Conservation (phyloP, 179 eudicot species). For the Actinidia arguta region DNA sequence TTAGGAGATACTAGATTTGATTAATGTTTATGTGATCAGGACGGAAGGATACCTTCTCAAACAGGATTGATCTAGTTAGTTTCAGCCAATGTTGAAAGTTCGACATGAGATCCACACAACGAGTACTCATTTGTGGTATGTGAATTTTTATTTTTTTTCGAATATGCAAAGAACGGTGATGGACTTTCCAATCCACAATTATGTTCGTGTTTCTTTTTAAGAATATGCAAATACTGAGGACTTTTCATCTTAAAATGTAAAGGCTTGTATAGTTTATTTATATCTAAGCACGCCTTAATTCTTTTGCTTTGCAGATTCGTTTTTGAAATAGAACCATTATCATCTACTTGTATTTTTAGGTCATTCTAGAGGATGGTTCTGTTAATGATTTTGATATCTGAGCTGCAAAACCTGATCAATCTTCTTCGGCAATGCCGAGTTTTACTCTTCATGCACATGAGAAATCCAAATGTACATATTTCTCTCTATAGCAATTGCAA, state of each 20-base stretch:
- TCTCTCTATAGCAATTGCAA: not conserved
- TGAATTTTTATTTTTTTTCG: not conserved
- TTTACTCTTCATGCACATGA: slow-evolving; percentile 96
- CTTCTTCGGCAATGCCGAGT: slow-evolving; percentile 58
- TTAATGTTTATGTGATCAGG: too few species aligned
- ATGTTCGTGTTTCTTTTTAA: not conserved
- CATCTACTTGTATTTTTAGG: slow-evolving; percentile 47
- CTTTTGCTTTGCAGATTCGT: not conserved
- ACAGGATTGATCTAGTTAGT: slow-evolving; percentile 87
- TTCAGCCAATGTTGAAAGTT: slow-evolving; percentile 85
- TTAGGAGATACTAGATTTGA: too few species aligned
- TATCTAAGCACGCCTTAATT: not conserved
- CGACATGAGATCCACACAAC: slow-evolving; percentile 94
- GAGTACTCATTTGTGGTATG: slow-evolving; percentile 84
- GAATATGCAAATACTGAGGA: not conserved
- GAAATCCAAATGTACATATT: slow-evolving; percentile 81
- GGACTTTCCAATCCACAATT: too few species aligned
- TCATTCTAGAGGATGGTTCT: slow-evolving; percentile 88
- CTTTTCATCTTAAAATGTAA: not conserved
- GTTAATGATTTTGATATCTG: slow-evolving; percentile 86
- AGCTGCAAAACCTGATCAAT: slow-evolving; percentile 62
- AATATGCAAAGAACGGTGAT: too few species aligned
- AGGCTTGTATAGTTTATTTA: not conserved
- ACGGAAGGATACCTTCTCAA: slow-evolving; percentile 81
- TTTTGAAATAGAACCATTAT: not conserved